Percentiles rank a stretch among this genome's conserved stretches.
Conservation (phyloP, 1,284 basidiomycete species). For the Anthracocystis walkeri region DNA sequence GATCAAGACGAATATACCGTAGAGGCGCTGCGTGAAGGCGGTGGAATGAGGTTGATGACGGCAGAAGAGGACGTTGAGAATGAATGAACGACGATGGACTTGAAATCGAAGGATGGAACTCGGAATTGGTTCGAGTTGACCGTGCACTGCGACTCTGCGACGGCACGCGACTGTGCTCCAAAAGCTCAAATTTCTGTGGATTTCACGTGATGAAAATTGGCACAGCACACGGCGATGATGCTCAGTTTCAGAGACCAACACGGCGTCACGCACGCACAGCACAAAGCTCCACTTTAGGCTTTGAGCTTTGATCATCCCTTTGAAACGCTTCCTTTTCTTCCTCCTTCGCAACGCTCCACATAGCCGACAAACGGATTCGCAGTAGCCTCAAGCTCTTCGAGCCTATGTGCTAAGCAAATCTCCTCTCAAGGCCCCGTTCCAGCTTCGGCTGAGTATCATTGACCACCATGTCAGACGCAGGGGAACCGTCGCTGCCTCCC, state of each 20-base stretch:
- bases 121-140: slow-evolving; percentile 4
- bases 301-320: too few relatives aligned
- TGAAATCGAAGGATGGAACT: slow-evolving; percentile 5
- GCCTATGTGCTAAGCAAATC: background rate
- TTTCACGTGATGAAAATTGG: too few relatives aligned
- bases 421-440: background rate
- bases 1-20: too few relatives aligned
- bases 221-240: too few relatives aligned
- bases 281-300: background rate
- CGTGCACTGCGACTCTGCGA: slow-evolving; percentile 6
- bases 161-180: slow-evolving; percentile 21
- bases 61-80: too few relatives aligned
- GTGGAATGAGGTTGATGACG: too few relatives aligned
- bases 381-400: background rate
- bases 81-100: background rate
- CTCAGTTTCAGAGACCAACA: too few relatives aligned
- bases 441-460: too few relatives aligned
- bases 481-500: background rate
- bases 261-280: slow-evolving; percentile 4
- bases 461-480: slow-evolving; percentile 22
- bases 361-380: too few relatives aligned
- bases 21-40: too few relatives aligned
- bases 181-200: too few relatives aligned
- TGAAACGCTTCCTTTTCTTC: background rate
- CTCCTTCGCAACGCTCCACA: background rate